Conservation (phyloP, 305 asterid species). For the Caryopteris hybrid region DNA sequence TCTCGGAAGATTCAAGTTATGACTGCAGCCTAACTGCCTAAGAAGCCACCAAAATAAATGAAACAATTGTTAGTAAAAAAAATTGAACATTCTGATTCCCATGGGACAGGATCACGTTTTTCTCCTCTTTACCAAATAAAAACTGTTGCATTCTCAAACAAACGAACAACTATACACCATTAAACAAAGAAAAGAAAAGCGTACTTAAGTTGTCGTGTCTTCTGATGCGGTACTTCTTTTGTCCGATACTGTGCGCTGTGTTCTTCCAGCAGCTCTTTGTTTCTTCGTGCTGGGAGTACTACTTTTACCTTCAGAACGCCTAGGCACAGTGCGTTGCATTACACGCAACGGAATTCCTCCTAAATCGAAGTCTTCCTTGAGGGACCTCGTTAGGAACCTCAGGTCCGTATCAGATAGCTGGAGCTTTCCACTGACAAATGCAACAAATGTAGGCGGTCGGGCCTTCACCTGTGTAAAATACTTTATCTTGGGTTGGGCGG, state of each 20-base stretch:
- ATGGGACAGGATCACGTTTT: not conserved
- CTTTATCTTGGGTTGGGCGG: constrained; percentile 90
- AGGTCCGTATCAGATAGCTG: constrained; percentile 68
- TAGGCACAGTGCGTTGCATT: constrained; percentile 56
- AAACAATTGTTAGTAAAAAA: too few relatives aligned
- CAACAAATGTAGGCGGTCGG: constrained; percentile 89
- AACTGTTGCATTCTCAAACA: not conserved
- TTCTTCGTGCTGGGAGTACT: constrained; percentile 31
- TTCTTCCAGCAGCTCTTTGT: constrained; percentile 21
- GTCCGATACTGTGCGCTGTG: constrained; percentile 47
- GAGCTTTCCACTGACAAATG: constrained; percentile 71
- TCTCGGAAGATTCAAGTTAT: too few relatives aligned
- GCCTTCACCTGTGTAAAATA: constrained; percentile 97
- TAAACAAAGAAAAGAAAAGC: not conserved
- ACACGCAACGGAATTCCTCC: constrained; percentile 90
- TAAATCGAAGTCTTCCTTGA: constrained; percentile 90
- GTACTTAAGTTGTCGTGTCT: constrained; percentile 1
- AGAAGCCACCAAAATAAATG: too few relatives aligned
- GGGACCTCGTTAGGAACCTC: constrained; percentile 76
- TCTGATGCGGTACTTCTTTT: constrained; percentile 45
- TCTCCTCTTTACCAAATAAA: not conserved
- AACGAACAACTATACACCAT: constrained; percentile 14
- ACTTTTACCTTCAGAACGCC: constrained; percentile 26
- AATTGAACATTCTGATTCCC: too few relatives aligned
- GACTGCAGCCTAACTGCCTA: too few relatives aligned